phyloP scores from a whole-genome alignment of 495 filamentous ascomycete species.

The Diplogelasinospora grovesii region DNA sequence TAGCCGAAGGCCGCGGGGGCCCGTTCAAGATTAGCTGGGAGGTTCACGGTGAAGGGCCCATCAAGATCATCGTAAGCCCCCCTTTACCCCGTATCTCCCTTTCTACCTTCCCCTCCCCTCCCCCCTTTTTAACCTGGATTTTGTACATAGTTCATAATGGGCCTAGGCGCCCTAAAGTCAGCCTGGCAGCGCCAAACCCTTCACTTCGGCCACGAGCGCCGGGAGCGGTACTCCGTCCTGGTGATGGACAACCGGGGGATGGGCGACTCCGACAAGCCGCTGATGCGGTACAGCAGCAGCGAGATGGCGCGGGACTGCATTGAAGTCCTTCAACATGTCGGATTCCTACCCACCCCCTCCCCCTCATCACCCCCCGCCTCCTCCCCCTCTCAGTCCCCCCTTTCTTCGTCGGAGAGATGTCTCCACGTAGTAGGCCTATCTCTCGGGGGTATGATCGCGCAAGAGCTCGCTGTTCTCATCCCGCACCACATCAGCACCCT shows the following conservation, averaged over 20 bases:
- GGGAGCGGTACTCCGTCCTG: constrained; percentile 59
- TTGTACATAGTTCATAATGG: constrained; percentile 55
- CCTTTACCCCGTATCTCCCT: too few species aligned
- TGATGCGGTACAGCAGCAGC: constrained; percentile 60
- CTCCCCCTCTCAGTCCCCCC: too few species aligned
- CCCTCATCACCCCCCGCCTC: constrained; percentile 18
- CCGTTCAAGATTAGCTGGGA: constrained; percentile 69
- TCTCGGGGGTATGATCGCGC: constrained; percentile 84
- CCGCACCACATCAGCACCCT: constrained; percentile 59
- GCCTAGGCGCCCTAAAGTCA: constrained; percentile 53
- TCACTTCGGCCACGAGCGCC: constrained; percentile 66
- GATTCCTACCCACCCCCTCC: constrained; percentile 49
- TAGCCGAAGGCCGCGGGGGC: constrained; percentile 59
- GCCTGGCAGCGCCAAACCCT: constrained; percentile 72
- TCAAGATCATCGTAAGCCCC: constrained; percentile 61
- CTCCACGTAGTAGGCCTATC: constrained; percentile 69
- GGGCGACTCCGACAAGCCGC: constrained; percentile 68
- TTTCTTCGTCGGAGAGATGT: too few species aligned
- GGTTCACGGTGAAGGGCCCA: constrained; percentile 66
- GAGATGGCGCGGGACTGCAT: constrained; percentile 70
- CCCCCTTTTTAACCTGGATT: too few species aligned
- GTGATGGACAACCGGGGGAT: constrained; percentile 78
- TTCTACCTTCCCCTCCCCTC: too few species aligned
- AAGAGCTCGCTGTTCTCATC: constrained; percentile 62
- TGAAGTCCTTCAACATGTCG: constrained; percentile 61